Conservation (phyloP, 352 stramenopile species). For the Phytophthora colocasiae region DNA sequence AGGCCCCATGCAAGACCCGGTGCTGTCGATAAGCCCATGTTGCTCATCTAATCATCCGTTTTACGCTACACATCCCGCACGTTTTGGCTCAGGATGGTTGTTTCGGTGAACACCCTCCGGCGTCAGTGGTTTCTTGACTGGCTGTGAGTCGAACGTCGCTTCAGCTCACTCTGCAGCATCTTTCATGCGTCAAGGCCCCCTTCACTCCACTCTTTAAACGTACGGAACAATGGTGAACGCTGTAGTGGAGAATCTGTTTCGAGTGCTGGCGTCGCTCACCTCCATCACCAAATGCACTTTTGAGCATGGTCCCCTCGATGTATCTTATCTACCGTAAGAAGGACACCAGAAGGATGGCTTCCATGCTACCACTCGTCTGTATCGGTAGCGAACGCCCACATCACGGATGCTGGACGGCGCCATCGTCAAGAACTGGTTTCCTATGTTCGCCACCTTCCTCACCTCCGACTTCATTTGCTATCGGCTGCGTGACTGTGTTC, state of each 20-base stretch:
- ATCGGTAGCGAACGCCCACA: constrained; percentile 41
- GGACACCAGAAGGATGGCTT: constrained; percentile 41
- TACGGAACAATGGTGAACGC: constrained; percentile 27
- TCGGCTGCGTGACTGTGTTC: constrained; percentile 36
- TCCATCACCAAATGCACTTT: constrained; percentile 45
- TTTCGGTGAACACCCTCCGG: constrained; percentile 22
- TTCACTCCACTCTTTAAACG: neutral
- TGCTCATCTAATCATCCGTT: constrained; percentile 25
- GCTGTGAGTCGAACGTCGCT: constrained; percentile 5
- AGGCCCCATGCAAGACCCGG: neutral
- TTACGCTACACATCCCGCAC: neutral
- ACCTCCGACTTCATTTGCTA: constrained; percentile 32
- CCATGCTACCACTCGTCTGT: constrained; percentile 43
- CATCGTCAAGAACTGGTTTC: constrained; percentile 45
- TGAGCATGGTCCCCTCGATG: constrained; percentile 46
- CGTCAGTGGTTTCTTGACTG: constrained; percentile 5
- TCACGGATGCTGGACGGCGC: constrained; percentile 49
- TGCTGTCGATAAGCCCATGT: neutral
- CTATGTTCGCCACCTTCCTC: constrained; percentile 47
- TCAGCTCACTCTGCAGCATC: constrained; percentile 22
- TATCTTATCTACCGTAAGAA: constrained; percentile 46
- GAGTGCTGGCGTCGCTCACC: constrained; percentile 36
- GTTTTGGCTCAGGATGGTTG: constrained; percentile 14
- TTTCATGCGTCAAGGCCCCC: neutral
- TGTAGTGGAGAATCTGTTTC: constrained; percentile 41